Percentiles rank a stretch among this genome's conserved stretches.
Conservation (phyloP, 257 asterid species). For the Paraleonurus japonicus region DNA sequence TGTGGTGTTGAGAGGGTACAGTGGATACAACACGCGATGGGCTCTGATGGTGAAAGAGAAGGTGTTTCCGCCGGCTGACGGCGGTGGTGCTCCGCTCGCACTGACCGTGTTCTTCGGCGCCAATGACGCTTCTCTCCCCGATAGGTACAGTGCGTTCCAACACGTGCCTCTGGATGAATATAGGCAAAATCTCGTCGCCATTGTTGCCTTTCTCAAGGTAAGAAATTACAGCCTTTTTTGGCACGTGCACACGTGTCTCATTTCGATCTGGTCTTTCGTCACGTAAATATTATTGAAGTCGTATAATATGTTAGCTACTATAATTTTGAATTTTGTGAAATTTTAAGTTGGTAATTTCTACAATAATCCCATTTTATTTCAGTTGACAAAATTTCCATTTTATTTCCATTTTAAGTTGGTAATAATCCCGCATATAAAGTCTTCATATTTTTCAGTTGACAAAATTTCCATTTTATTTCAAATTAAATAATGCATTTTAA, state of each 20-base stretch:
- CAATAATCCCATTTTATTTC: no score
- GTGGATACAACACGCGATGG: slow-evolving; percentile 93
- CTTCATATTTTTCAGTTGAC: no score
- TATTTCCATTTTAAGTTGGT: no score
- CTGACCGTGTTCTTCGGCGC: slow-evolving; percentile 95
- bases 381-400: no score
- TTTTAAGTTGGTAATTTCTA: no score
- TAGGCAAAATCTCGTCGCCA: slow-evolving; percentile 58
- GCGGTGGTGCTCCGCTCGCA: slow-evolving; percentile 47
- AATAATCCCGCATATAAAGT: no score
- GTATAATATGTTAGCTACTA: no score
- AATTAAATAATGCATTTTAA: no score
- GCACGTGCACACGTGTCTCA: not conserved
- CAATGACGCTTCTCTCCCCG: slow-evolving; percentile 77
- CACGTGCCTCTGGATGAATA: slow-evolving; percentile 87
- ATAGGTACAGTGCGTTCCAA: slow-evolving; percentile 53
- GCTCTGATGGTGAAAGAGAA: slow-evolving; percentile 56
- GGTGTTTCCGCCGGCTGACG: slow-evolving; percentile 49
- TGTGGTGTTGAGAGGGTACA: slow-evolving; percentile 84
- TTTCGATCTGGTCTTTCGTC: not conserved
- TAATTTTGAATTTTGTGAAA: no score
- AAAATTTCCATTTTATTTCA: no score
- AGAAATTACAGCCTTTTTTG: not conserved
- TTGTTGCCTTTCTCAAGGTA: slow-evolving; percentile 77
- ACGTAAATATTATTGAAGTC: not conserved